These are phyloP conservation scores for Stellera chamaejasme DNA, from an alignment of 345 rosid genomes.

Conservation along the genomic window DNA sequence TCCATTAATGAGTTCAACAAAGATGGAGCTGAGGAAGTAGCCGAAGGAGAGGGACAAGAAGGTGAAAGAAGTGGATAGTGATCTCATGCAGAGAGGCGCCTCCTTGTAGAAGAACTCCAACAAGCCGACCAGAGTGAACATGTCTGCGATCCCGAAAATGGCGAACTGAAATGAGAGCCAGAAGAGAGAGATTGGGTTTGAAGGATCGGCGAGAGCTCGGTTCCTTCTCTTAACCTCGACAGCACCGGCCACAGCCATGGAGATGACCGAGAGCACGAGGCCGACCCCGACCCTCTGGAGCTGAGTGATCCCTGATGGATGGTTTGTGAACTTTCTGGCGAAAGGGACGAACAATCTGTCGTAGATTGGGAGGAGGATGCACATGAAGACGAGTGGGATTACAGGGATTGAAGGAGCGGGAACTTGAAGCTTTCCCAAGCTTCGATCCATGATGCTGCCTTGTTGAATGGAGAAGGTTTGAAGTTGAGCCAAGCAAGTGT, in stretches of 20 bases:
- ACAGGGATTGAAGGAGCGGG: constrained; percentile 32
- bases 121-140: constrained; percentile 39
- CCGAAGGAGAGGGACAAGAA: constrained; percentile 30
- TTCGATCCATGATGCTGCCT: constrained; percentile 27
- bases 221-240: constrained; percentile 38
- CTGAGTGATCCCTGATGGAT: constrained; percentile 35
- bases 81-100: constrained; percentile 34
- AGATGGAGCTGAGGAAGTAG: constrained; percentile 27
- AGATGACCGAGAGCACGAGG: constrained; percentile 28
- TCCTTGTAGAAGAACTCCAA: constrained; percentile 42
- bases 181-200: constrained; percentile 24
- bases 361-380: constrained; percentile 30
- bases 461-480: constrained; percentile 33
- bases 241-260: constrained; percentile 32
- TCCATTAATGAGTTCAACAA: constrained; percentile 25
- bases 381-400: constrained; percentile 29
- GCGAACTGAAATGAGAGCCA: constrained; percentile 33
- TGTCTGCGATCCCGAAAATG: constrained; percentile 38
- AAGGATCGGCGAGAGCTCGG: neutral
- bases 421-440: constrained; percentile 25
- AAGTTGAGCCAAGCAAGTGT: constrained; percentile 38
- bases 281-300: constrained; percentile 38
- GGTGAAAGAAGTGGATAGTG: constrained; percentile 36
- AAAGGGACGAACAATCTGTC: constrained; percentile 30
- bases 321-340: constrained; percentile 25